Conservation (phyloP, 2,329 filamentous ascomycete species). For the Coniochaeta hoffmannii region DNA sequence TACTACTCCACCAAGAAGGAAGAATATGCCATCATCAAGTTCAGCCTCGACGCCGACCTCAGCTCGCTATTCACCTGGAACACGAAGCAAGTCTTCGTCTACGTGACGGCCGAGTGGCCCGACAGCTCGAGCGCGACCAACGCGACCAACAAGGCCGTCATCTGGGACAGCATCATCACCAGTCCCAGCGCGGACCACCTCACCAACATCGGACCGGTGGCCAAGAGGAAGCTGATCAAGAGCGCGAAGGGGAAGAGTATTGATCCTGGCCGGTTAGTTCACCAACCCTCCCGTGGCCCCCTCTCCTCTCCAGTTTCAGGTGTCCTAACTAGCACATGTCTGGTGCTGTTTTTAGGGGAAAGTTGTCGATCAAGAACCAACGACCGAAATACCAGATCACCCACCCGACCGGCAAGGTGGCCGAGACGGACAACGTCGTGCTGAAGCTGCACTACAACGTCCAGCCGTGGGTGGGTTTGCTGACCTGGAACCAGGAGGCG, state of each 20-base stretch:
- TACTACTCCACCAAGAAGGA: constrained; percentile 91
- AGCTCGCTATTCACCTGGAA: constrained; percentile 97
- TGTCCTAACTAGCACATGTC: neutral
- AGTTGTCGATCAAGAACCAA: constrained; percentile 73
- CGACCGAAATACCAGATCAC: constrained; percentile 97
- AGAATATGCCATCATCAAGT: constrained; percentile 91
- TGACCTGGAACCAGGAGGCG: constrained; percentile 68
- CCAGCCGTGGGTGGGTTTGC: constrained; percentile 87
- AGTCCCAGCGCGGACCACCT: constrained; percentile 58
- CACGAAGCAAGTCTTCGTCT: constrained; percentile 97
- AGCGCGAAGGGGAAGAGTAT: constrained; percentile 53
- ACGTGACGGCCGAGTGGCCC: constrained; percentile 76
- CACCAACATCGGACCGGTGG: constrained; percentile 50
- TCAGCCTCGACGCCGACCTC: constrained; percentile 88
- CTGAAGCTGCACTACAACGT: constrained; percentile 90
- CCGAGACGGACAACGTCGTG: constrained; percentile 68
- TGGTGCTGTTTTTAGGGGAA: constrained; percentile 43
- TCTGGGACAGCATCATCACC: constrained; percentile 95
- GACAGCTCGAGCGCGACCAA: constrained; percentile 19
- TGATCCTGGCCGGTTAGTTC: constrained; percentile 46
- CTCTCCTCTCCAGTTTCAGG: neutral
- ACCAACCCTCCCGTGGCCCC: too few species aligned
- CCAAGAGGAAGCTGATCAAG: constrained; percentile 55
- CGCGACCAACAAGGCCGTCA: constrained; percentile 65
- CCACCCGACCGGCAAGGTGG: constrained; percentile 73